Conservation (phyloP, 805 yeast genomes). For the Wickerhamomyces bovis region DNA sequence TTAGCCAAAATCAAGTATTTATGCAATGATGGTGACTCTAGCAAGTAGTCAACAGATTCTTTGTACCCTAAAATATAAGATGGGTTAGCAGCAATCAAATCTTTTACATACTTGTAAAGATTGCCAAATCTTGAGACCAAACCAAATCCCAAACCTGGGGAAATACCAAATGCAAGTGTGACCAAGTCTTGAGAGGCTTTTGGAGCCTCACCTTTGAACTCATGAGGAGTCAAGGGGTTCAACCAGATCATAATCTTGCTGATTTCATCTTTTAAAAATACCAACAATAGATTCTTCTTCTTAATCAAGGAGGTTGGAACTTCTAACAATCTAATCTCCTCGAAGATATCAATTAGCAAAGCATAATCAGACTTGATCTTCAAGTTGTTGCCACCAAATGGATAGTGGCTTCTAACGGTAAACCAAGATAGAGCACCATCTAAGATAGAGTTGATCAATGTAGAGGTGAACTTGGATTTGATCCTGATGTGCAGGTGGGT, state of each 20-base stretch:
- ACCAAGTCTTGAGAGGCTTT: conserved; percentile 36
- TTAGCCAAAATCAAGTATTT: conserved; percentile 25
- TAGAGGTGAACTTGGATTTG: conserved; percentile 36
- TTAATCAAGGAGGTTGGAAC: conserved; percentile 27
- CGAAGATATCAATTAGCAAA: conserved; percentile 45
- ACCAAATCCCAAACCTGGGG: conserved; percentile 69
- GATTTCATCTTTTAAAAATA: conserved; percentile 73
- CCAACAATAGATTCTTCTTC: conserved; percentile 50
- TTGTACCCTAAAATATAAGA: conserved; percentile 49
- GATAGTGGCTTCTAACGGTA: conserved; percentile 52
- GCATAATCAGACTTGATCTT: conserved; percentile 64
- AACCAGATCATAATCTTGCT: conserved; percentile 73
- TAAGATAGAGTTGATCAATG: conserved; percentile 43
- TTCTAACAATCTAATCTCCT: conserved; percentile 13
- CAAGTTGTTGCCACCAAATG: conserved; percentile 78
- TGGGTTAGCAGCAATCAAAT: conserved; percentile 51
- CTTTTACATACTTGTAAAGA: conserved; percentile 30
- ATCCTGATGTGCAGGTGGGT: conserved; percentile 49
- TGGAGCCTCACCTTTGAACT: conserved; percentile 27
- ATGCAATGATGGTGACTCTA: conserved; percentile 21
- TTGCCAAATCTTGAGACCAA: conserved; percentile 55
- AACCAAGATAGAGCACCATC: conserved; percentile 81
- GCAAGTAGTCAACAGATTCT: conserved; percentile 51
- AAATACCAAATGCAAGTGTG: conserved; percentile 51
- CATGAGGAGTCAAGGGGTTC: conserved; percentile 29